Evolutionary conservation across 2,329 filamentous ascomycete species (phyloP).

Genomic region (Colletotrichum tropicale): DNA sequence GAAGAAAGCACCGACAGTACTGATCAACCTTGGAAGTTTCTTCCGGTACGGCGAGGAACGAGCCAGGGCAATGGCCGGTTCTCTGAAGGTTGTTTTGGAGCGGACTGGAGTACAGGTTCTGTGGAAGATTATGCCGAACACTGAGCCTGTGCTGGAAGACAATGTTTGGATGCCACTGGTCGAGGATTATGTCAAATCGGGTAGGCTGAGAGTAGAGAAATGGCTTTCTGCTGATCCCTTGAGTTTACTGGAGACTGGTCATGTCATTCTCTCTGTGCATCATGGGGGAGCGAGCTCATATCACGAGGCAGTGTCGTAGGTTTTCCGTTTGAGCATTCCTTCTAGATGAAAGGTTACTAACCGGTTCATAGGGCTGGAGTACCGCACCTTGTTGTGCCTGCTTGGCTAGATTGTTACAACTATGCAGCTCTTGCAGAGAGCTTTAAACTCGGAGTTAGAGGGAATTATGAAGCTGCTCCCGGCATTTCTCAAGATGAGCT

Average conservation of each 20-base stretch:
- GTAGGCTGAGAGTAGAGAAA: slow-evolving; percentile 24
- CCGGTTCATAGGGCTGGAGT: slow-evolving; percentile 38
- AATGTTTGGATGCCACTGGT: slow-evolving; percentile 4
- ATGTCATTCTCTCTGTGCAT: slow-evolving; percentile 38
- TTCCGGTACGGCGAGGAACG: slow-evolving; percentile 23
- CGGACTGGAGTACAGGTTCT: slow-evolving; percentile 30
- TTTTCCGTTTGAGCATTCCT: background rate
- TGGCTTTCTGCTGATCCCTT: slow-evolving; percentile 36
- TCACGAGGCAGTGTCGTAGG: slow-evolving; percentile 48
- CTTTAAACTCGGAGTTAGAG: slow-evolving; percentile 45
- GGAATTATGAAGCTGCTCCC: slow-evolving; percentile 37
- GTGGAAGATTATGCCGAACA: slow-evolving; percentile 29
- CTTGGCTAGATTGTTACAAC: slow-evolving; percentile 51
- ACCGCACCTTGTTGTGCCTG: slow-evolving; percentile 49
- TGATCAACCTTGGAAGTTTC: slow-evolving; percentile 29
- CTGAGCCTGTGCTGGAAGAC: slow-evolving; percentile 20
- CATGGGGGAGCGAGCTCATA: slow-evolving; percentile 46
- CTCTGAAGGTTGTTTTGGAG: slow-evolving; percentile 24
- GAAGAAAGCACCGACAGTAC: slow-evolving; percentile 23
- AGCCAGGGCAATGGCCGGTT: slow-evolving; percentile 29
- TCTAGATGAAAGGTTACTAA: background rate
- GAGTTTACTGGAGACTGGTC: slow-evolving; percentile 36
- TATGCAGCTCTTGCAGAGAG: slow-evolving; percentile 46
- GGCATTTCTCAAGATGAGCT: slow-evolving; percentile 29
- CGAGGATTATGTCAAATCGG: slow-evolving; percentile 22